phyloP scores from a whole-genome alignment of 2,329 filamentous ascomycete species.

The Trichoderma afroharzianum region DNA sequence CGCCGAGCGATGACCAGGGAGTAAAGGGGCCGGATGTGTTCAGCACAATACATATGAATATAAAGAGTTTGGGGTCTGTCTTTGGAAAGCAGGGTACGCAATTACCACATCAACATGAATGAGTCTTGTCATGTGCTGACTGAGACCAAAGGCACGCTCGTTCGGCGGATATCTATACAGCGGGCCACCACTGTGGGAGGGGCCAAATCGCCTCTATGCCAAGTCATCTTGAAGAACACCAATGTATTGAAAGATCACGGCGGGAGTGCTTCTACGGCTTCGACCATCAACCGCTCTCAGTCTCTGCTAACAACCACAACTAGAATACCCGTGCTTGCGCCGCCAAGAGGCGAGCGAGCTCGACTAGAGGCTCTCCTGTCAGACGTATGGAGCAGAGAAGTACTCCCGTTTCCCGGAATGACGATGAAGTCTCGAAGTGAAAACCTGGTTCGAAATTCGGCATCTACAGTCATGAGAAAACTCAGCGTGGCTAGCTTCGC shows the following conservation, averaged over 20 bases:
- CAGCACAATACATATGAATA: conserved; percentile 63
- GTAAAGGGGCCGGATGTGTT: conserved; percentile 48
- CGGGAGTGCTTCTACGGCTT: conserved; percentile 36
- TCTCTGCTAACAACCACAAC: conserved; percentile 69
- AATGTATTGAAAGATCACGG: conserved; percentile 59
- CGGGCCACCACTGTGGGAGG: conserved; percentile 72
- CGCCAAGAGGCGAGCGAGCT: conserved; percentile 70
- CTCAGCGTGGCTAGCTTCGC: conserved; percentile 79
- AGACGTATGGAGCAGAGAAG: conserved; percentile 81
- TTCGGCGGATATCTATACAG: conserved; percentile 72
- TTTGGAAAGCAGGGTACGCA: conserved; percentile 65
- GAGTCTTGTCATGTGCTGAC: background rate
- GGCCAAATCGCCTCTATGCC: conserved; percentile 62
- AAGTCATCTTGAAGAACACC: conserved; percentile 86
- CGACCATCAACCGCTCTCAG: conserved; percentile 71
- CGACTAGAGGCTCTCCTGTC: conserved; percentile 69
- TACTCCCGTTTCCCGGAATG: conserved; percentile 81
- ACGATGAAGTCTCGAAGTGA: conserved; percentile 61
- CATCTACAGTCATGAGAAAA: conserved; percentile 82
- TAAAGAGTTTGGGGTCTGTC: conserved; percentile 70
- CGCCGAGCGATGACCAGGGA: conserved; percentile 47
- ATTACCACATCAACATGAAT: background rate
- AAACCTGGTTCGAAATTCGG: conserved; percentile 71
- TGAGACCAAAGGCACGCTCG: conserved; percentile 50
- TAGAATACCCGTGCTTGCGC: conserved; percentile 66